A percentile compares a stretch with the other conserved stretches of the same genome.
Evolutionary conservation across 2,329 filamentous ascomycete species (phyloP).

Genomic region (Monosporascus sp.): DNA sequence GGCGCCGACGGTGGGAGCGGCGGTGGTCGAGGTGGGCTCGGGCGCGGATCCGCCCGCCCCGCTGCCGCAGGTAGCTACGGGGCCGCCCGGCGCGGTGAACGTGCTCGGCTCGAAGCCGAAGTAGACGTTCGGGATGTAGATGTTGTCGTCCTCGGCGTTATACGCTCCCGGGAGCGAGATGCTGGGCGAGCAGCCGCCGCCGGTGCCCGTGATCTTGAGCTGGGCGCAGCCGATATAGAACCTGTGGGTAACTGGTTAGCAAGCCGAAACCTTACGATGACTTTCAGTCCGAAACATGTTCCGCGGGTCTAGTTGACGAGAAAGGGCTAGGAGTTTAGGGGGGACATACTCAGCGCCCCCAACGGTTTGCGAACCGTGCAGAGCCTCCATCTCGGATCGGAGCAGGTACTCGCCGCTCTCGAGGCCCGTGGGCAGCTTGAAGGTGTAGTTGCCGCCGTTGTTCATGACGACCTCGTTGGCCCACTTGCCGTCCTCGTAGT

Average conservation of each 20-base stretch:
- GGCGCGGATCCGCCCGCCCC: background rate
- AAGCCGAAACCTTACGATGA: too few species aligned
- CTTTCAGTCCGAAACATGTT: too few species aligned
- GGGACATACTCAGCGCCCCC: slow-evolving; percentile 22
- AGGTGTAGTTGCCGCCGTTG: slow-evolving; percentile 18
- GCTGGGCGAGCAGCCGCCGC: slow-evolving; percentile 23
- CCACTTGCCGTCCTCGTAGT: slow-evolving; percentile 19
- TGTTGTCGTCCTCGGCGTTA: slow-evolving; percentile 22
- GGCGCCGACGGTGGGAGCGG: too few species aligned
- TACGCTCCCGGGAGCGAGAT: slow-evolving; percentile 28
- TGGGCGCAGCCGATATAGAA: slow-evolving; percentile 29
- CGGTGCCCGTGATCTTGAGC: slow-evolving; percentile 25
- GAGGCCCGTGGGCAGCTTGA: slow-evolving; percentile 23
- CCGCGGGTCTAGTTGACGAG: too few species aligned
- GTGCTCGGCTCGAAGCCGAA: slow-evolving; percentile 28
- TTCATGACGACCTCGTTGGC: slow-evolving; percentile 20
- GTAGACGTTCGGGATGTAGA: slow-evolving; percentile 27
- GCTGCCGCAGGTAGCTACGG: slow-evolving; percentile 11
- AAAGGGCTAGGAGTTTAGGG: too few species aligned
- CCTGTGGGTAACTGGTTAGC: too few species aligned
- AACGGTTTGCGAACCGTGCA: slow-evolving; percentile 23
- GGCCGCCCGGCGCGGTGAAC: slow-evolving; percentile 23
- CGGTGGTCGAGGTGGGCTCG: too few species aligned
- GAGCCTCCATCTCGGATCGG: slow-evolving; percentile 30
- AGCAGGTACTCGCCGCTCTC: slow-evolving; percentile 29